Evolutionary conservation across 192 early-diverging fungal genomes (phyloP), one percentile per base, ranked within the genome.

Genomic region (Ambispora gerdemannii): DNA sequence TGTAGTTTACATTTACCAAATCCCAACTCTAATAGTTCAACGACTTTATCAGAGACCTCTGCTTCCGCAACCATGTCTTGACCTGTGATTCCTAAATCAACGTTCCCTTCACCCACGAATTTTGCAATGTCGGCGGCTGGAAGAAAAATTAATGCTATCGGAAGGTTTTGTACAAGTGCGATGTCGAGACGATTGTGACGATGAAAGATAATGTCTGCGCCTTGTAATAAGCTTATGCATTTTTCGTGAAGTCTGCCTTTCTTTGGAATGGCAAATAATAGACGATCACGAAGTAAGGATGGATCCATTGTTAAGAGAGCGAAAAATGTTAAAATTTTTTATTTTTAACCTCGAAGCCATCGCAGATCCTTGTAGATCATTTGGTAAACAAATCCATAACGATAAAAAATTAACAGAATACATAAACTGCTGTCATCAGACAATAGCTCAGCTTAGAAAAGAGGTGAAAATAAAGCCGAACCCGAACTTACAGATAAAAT

Each of bases 221-320:
- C 93, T 56, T 78, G 78, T 11, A 99, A 85, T 33, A 99, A 78
- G 4, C 86, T 80, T 11, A 95, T 76, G 52, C 90, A 92, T 63
- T 95, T 86, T 74, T 96, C 93, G 81, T 96, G 89, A 36, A 99
- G 89, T 34, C 97, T 90, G 33, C 97, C 97, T 81, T 99, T 99
- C 78, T 99, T 99, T 51, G 97, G 97, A 59, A 99, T 87, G n/a
- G 92, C 96, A 71, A 98, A 95, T 38, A 97, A 82, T 50, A 98
- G 84, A 58, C 90, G 86, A 75, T 91, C 86, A 32, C 78, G 75
- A 33, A 88, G 78, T 74, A 43, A 43, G 6, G 15, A 6, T 43
- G 38, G 15, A 43, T 43, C 38, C 38, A 43, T 43, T 43, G 38
- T n/a, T n/a, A n/a, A n/a, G n/a, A n/a, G n/a, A n/a, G n/a, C n/a